Conservation (phyloP, 768 basidiomycete species). For the Hericium erinaceus region DNA sequence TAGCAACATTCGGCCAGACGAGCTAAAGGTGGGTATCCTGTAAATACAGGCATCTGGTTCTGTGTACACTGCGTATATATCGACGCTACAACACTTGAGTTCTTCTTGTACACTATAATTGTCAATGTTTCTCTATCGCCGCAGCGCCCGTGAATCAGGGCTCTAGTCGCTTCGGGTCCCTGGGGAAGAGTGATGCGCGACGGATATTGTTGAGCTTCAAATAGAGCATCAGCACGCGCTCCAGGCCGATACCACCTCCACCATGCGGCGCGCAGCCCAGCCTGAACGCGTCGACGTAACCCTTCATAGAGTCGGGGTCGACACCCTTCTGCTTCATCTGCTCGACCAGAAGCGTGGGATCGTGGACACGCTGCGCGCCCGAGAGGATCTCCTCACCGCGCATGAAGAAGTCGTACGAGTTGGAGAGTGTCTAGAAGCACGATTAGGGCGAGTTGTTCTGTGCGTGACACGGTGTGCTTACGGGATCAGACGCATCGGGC, state of each 20-base stretch:
- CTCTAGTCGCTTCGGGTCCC: constrained; percentile 91
- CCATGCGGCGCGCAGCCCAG: constrained; percentile 95
- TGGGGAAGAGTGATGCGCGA: constrained; percentile 87
- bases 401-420: constrained; percentile 99
- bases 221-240: constrained; percentile 96
- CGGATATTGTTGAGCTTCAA: constrained; percentile 94
- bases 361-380: constrained; percentile 96
- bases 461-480: constrained; percentile 26
- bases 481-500: constrained; percentile 89
- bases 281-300: constrained; percentile 90
- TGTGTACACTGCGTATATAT: background rate
- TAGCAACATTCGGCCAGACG: too few species aligned
- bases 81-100: background rate
- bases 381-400: constrained; percentile 98
- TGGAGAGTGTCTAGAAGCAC: constrained; percentile 67
- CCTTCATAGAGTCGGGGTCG: constrained; percentile 86
- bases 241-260: constrained; percentile 91
- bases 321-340: constrained; percentile 85
- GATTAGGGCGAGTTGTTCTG: background rate
- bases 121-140: background rate
- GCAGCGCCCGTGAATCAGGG: constrained; percentile 38
- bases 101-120: background rate
- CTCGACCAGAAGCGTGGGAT: constrained; percentile 68
- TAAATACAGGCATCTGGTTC: too few species aligned
- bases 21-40: too few species aligned